A percentile compares a stretch with the other conserved stretches of the same genome.
These are phyloP conservation scores for Ogataea ramenticola DNA, from an alignment of 805 yeast genomes.

Conservation along the genomic window DNA sequence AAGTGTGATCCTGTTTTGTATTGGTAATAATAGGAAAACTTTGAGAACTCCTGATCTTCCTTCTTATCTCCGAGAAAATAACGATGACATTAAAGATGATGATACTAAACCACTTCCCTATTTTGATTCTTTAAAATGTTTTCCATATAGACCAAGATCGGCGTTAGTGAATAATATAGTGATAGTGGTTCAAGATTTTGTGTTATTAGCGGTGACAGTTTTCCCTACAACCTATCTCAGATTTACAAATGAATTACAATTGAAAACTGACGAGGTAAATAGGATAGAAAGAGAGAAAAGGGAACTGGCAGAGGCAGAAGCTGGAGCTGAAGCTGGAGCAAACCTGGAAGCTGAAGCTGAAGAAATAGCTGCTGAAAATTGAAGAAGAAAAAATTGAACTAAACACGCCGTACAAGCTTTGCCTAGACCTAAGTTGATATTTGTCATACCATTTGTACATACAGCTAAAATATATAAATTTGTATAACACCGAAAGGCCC, in stretches of 20 bases:
- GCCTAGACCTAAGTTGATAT: too few species aligned
- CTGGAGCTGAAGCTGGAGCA: too few species aligned
- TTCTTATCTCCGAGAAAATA: too few species aligned
- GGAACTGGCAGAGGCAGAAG: background rate
- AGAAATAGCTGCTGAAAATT: background rate
- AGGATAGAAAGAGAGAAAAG: background rate
- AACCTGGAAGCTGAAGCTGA: too few species aligned
- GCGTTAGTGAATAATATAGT: background rate
- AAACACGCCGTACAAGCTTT: too few species aligned
- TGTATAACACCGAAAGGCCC: too few species aligned
- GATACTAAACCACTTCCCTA: too few species aligned
- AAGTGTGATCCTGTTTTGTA: background rate
- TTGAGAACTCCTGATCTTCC: too few species aligned
- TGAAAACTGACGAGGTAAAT: too few species aligned
- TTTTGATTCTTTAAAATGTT: background rate
- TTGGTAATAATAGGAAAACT: constrained; percentile 7
- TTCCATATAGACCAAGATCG: background rate
- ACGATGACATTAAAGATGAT: too few species aligned
- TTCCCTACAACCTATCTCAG: background rate
- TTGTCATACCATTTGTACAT: too few species aligned
- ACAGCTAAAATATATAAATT: too few species aligned
- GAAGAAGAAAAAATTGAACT: background rate
- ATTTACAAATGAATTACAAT: background rate
- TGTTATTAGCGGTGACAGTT: background rate
- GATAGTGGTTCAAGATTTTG: background rate